Evolutionary conservation across 805 yeast genomes (phyloP).

Genomic region (Saturnispora halmiae): DNA sequence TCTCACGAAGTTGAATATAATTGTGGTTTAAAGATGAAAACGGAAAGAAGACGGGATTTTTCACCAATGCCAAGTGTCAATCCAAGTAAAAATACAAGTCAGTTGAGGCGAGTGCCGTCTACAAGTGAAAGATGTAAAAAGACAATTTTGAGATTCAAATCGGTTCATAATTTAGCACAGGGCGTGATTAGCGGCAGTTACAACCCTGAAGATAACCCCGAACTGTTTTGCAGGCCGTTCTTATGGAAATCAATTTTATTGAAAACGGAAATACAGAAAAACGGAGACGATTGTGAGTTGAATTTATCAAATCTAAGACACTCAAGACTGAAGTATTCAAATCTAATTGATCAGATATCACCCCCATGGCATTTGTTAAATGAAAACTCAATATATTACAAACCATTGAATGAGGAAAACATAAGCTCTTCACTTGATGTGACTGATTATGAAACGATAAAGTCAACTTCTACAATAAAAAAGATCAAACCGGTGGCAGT

Average conservation of each 20-base stretch:
- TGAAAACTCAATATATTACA: constrained; percentile 19
- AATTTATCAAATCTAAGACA: constrained; percentile 15
- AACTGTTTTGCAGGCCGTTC: constrained; percentile 16
- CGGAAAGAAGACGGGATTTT: constrained; percentile 1
- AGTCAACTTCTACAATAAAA: no score
- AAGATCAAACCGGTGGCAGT: neutral
- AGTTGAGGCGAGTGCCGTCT: neutral
- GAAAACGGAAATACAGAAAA: constrained; percentile 10
- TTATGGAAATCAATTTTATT: constrained; percentile 17
- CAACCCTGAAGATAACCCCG: constrained; percentile 8
- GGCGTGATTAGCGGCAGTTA: constrained; percentile 9
- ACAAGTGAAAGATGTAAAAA: constrained; percentile 2
- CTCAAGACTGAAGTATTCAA: constrained; percentile 16
- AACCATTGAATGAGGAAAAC: constrained; percentile 14
- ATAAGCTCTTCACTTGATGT: constrained; percentile 18
- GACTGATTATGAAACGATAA: no score
- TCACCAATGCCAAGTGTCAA: constrained; percentile 3
- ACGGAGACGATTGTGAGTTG: constrained; percentile 14
- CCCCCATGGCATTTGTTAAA: constrained; percentile 31
- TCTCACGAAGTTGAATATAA: neutral
- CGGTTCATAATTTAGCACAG: constrained; percentile 9
- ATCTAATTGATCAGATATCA: constrained; percentile 19
- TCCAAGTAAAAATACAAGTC: neutral
- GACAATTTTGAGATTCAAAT: constrained; percentile 7
- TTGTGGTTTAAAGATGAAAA: neutral